Base-by-base conservation (phyloP, 768 basidiomycete genomes). In the Leccinum arenicola region DNA sequence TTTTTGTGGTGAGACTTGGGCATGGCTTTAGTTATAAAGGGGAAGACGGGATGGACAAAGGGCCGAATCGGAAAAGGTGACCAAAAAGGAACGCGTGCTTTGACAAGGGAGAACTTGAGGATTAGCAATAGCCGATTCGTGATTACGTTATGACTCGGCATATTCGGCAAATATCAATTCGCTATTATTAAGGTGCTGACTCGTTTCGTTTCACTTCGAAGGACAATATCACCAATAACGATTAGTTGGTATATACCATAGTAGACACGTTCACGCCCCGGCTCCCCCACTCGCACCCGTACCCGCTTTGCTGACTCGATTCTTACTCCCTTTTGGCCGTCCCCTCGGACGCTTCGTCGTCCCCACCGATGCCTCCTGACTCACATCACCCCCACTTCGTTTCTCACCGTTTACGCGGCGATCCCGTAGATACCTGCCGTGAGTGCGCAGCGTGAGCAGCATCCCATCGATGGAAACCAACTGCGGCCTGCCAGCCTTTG, bases 271-370 rank as follows among this genome's bases (percentile, higher is more conserved):
- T 10, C 53, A 56, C 17, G 49, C 58, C 54, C 38, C 33, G 8
- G 50, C 35, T 9, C 59, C 68, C 43, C 45, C 58, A 38, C 55
- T 47, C 12, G 23, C 49, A 15, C 63, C 60, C 12, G 23, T 40
- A 15, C 63, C 60, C 43, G 64, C 9, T 54, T 55, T 68, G 51
- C 65, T 60, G 0, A 61, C 61, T 51, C 72, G 70, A 31, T 87
- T 88, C 71, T 86, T 88, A 68, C 87, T 89, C 2, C 88, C 88
- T 65, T 85, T 86, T 35, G 87, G 87, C 9, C 87, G 74, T 27
- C 87, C 87, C 47, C 87, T 76, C 0, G 87, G 84, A 14, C 86
- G 73, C 61, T 87, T 88, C 7, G 69, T 64, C 14, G 70, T 62
- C 1, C 66, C 61, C 38, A 63, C 27, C 6, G 68, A 54, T 17